A percentile compares a stretch with the other conserved stretches of the same genome.
These are phyloP conservation scores for Cicer cuneatum DNA, from an alignment of 306 rosid genomes.

Conservation along the genomic window DNA sequence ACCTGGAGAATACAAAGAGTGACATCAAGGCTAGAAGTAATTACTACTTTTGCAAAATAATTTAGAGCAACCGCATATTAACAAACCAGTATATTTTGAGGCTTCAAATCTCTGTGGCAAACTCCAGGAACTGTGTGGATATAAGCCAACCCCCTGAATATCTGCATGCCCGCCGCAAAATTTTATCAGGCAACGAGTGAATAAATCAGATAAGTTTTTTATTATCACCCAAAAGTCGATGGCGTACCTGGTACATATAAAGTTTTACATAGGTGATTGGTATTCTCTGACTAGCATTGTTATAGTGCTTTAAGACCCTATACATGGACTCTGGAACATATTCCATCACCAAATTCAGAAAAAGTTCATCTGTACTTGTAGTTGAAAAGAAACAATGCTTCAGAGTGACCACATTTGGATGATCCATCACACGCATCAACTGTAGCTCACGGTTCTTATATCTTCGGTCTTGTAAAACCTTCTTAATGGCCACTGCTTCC, in stretches of 20 bases:
- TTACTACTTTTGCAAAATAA: not conserved
- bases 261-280: conserved; percentile 89
- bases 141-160: conserved; percentile 92
- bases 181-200: conserved; percentile 34
- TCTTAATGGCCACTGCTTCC: conserved; percentile 91
- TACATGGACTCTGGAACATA: conserved; percentile 94
- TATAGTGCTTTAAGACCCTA: conserved; percentile 83
- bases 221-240: conserved; percentile 12
- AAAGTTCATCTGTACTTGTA: conserved; percentile 86
- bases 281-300: conserved; percentile 81
- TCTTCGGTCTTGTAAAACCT: conserved; percentile 90
- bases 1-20: conserved; percentile 62
- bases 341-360: conserved; percentile 96
- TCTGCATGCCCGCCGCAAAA: conserved; percentile 53
- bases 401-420: conserved; percentile 85
- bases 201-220: conserved; percentile 4
- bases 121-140: conserved; percentile 90
- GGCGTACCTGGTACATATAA: conserved; percentile 85
- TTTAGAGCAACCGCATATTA: conserved; percentile 16
- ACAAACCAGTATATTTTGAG: conserved; percentile 91
- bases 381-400: conserved; percentile 99
- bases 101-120: conserved; percentile 97
- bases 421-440: conserved; percentile 97
- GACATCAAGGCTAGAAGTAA: conserved; percentile 30
- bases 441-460: conserved; percentile 92